A percentile compares a stretch with the other conserved stretches of the same genome.
Conservation (phyloP, 116 monocot genomes). For the Iris pallida region DNA sequence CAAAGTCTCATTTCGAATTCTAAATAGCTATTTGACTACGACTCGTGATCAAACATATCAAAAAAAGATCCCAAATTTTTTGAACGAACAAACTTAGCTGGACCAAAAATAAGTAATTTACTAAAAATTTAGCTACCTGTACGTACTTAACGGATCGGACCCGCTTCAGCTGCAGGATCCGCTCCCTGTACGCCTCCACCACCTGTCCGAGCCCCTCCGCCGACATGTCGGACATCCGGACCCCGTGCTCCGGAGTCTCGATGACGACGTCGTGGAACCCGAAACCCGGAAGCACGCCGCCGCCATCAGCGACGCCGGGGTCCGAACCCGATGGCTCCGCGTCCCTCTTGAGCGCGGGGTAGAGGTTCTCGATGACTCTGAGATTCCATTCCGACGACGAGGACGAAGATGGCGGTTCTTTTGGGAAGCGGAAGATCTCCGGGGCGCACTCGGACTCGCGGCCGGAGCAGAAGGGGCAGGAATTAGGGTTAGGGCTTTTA, state of each 20-base stretch:
- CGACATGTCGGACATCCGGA: slow-evolving; percentile 45
- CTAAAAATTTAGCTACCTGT: slow-evolving; percentile 42
- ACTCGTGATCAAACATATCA: too few relatives aligned
- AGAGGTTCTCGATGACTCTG: slow-evolving; percentile 91
- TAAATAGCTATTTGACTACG: too few relatives aligned
- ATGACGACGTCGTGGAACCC: slow-evolving; percentile 96
- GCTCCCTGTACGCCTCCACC: slow-evolving; percentile 57
- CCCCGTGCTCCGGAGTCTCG: slow-evolving; percentile 67
- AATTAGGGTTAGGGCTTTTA: slow-evolving; percentile 24
- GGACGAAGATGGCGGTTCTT: background rate
- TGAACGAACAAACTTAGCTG: background rate
- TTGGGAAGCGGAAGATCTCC: slow-evolving; percentile 77
- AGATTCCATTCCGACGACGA: slow-evolving; percentile 45
- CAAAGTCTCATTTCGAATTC: too few relatives aligned
- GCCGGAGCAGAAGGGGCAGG: slow-evolving; percentile 94
- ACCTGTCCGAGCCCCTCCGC: slow-evolving; percentile 55
- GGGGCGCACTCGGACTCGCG: slow-evolving; percentile 86
- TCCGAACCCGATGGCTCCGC: slow-evolving; percentile 9
- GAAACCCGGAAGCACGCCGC: slow-evolving; percentile 37
- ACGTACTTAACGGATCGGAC: slow-evolving; percentile 67
- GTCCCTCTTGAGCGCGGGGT: slow-evolving; percentile 79
- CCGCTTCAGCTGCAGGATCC: slow-evolving; percentile 48
- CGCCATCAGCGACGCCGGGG: background rate
- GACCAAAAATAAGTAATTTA: background rate
- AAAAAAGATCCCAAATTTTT: too few relatives aligned